A percentile compares a stretch with the other conserved stretches of the same genome.
phyloP scores from a whole-genome alignment of 345 rosid genomes.

The Luvunga scandens region DNA sequence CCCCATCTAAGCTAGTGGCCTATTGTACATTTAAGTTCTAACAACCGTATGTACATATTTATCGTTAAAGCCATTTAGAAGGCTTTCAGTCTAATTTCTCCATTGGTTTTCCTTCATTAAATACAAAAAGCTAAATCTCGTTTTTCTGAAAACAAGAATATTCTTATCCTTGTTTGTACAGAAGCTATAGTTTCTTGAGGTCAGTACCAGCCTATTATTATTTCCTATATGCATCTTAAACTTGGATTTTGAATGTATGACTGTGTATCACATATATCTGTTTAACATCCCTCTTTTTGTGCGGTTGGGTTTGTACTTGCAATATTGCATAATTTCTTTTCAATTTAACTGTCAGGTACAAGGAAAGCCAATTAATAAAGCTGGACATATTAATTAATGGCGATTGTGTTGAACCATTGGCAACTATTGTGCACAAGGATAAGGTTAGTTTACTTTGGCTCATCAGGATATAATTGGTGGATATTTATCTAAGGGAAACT shows the following conservation, averaged over 20 bases:
- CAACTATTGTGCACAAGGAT: conserved; percentile 92
- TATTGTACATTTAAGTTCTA: neutral
- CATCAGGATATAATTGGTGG: neutral
- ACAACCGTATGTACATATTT: neutral
- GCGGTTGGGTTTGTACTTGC: neutral
- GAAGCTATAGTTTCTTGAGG: no score
- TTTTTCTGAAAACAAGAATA: neutral
- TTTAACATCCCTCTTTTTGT: neutral
- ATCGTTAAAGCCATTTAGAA: neutral
- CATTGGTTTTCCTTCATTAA: neutral
- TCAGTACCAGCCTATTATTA: neutral
- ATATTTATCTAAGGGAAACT: neutral
- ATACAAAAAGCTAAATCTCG: neutral
- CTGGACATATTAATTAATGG: conserved; percentile 91
- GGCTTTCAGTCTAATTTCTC: neutral
- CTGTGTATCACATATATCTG: neutral
- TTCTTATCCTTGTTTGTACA: no score
- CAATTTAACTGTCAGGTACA: conserved; percentile 52
- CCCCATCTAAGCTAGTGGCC: neutral
- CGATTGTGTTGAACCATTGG: conserved; percentile 81
- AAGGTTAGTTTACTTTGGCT: conserved; percentile 46
- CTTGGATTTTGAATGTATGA: neutral
- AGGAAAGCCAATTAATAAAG: conserved; percentile 75
- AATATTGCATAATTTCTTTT: conserved; percentile 13
- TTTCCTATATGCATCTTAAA: neutral